A percentile compares a stretch with the other conserved stretches of the same genome.
phyloP scores from a whole-genome alignment of 371 early-diverging fungal genomes.

The Actinomortierella wolfii region DNA sequence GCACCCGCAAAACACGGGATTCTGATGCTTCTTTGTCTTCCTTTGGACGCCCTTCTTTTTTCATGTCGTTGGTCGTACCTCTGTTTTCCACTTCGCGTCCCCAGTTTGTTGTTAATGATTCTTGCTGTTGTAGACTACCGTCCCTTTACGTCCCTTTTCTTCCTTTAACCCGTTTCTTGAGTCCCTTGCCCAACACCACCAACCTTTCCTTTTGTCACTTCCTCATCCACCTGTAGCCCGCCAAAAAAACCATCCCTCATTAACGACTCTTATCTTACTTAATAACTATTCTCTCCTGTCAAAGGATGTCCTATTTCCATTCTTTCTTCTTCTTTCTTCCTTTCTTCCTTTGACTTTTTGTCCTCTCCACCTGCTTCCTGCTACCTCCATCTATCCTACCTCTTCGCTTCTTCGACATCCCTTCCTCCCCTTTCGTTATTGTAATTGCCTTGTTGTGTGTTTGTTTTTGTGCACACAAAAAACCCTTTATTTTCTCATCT shows the following conservation, averaged over 20 bases:
- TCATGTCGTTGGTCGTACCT: neutral
- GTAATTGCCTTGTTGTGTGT: neutral
- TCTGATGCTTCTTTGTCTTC: no score
- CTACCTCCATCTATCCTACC: constrained; percentile 2
- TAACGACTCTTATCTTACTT: neutral
- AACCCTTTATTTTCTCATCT: constrained; percentile 5
- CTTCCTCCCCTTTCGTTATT: constrained; percentile 1
- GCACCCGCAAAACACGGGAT: no score
- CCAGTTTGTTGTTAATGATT: neutral
- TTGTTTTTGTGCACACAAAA: neutral
- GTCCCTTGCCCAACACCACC: neutral
- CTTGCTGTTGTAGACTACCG: no score
- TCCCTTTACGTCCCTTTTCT: neutral
- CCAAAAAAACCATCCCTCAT: neutral
- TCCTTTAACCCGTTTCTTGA: neutral
- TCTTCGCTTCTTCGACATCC: neutral
- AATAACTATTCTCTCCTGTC: neutral
- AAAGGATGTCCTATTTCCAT: neutral
- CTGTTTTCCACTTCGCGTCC: neutral
- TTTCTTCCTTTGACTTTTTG: neutral
- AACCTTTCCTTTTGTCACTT: neutral
- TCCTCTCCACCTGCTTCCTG: constrained; percentile 3
- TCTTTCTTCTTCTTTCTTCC: neutral
- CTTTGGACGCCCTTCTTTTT: neutral
- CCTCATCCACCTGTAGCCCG: neutral